These are phyloP conservation scores for Panus rudis DNA, from an alignment of 768 basidiomycete species.

Conservation along the genomic window DNA sequence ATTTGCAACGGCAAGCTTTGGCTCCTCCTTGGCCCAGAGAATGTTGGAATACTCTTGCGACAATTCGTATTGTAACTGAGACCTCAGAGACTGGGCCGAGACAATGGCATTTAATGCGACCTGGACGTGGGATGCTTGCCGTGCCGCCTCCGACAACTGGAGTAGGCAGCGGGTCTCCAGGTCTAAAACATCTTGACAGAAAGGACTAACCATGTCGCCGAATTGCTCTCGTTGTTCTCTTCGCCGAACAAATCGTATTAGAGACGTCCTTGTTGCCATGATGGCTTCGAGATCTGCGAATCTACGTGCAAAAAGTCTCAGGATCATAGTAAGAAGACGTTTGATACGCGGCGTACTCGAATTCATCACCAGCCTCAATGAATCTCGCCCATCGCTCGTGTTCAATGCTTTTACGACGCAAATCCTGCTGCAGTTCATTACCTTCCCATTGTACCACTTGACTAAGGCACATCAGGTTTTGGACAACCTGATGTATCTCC, in stretches of 20 bases:
- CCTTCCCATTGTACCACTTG: conserved; percentile 67
- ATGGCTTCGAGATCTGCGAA: conserved; percentile 72
- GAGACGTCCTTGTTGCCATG: conserved; percentile 72
- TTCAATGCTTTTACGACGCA: conserved; percentile 28
- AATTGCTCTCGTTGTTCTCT: conserved; percentile 72
- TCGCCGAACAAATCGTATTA: conserved; percentile 64
- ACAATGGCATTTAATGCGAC: conserved; percentile 83
- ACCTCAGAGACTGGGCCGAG: conserved; percentile 60
- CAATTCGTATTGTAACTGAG: conserved; percentile 40
- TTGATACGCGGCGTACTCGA: conserved; percentile 77
- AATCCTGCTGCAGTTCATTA: conserved; percentile 25
- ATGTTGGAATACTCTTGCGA: conserved; percentile 84
- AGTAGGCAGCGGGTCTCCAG: conserved; percentile 69
- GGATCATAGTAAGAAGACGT: too few relatives aligned
- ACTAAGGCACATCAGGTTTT: conserved; percentile 73
- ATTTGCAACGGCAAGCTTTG: conserved; percentile 72
- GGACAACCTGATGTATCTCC: conserved; percentile 62
- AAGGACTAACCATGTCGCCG: conserved; percentile 57
- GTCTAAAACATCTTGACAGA: conserved; percentile 41
- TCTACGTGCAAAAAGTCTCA: too few relatives aligned
- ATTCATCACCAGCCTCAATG: conserved; percentile 41
- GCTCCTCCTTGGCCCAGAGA: conserved; percentile 83
- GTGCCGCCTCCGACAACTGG: conserved; percentile 63
- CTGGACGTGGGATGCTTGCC: conserved; percentile 61
- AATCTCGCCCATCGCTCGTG: conserved; percentile 36